These are phyloP conservation scores for Ceratobasidium sp. DNA, from an alignment of 1,284 basidiomycete species.

Conservation along the genomic window DNA sequence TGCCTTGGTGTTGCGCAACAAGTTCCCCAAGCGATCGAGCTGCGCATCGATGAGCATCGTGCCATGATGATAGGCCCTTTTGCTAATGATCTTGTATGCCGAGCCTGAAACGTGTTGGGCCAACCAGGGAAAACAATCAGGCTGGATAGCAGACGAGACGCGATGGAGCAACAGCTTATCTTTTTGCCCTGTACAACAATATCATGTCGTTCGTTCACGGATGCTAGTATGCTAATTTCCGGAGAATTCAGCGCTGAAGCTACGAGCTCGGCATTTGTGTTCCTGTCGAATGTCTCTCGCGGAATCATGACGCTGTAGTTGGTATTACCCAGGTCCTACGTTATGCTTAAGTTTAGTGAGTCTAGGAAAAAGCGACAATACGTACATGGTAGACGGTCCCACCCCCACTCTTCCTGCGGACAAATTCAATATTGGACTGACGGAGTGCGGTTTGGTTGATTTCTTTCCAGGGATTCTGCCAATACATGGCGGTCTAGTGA, in stretches of 20 bases:
- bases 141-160: constrained; percentile 37
- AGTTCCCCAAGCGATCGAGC: constrained; percentile 74
- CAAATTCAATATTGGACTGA: constrained; percentile 73
- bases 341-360: constrained; percentile 11
- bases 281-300: constrained; percentile 81
- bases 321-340: constrained; percentile 93
- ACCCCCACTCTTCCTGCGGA: constrained; percentile 92
- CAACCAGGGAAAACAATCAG: not conserved
- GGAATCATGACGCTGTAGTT: constrained; percentile 97
- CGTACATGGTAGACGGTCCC: constrained; percentile 97
- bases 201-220: constrained; percentile 92
- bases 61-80: constrained; percentile 96
- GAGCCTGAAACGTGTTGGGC: constrained; percentile 88
- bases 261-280: constrained; percentile 81
- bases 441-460: constrained; percentile 74
- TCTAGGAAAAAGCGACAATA: constrained; percentile 45
- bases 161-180: constrained; percentile 67
- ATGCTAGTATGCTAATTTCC: constrained; percentile 71
- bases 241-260: constrained; percentile 76
- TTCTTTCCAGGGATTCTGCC: constrained; percentile 96
- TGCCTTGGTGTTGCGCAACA: constrained; percentile 79
- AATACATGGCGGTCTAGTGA: not conserved
- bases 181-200: constrained; percentile 84
- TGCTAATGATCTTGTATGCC: constrained; percentile 94
- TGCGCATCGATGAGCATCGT: constrained; percentile 96